These are phyloP conservation scores for Triticum urartu DNA, from an alignment of 176 grass and related monocot species.

Conservation along the genomic window DNA sequence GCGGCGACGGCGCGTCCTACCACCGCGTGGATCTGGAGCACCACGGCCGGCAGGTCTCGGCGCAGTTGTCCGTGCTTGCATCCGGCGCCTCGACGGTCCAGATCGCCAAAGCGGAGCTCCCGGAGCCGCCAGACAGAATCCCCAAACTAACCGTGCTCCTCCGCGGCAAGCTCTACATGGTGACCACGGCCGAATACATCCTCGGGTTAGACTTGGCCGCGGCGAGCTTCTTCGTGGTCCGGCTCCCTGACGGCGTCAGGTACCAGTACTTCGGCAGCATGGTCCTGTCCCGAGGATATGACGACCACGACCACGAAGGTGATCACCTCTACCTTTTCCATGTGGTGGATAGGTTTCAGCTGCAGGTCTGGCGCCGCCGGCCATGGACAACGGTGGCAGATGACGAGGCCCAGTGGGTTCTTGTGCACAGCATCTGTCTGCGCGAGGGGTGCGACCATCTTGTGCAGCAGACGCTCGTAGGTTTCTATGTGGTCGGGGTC, in stretches of 20 bases:
- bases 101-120: accelerated
- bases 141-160: not conserved
- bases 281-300: not conserved
- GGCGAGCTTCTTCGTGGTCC: not conserved
- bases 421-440: conserved; percentile 1
- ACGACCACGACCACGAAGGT: not conserved
- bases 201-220: not conserved
- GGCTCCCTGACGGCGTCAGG: not conserved
- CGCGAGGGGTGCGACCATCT: not conserved
- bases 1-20: not conserved
- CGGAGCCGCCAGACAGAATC: not conserved
- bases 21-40: not conserved
- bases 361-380: conserved; percentile 8
- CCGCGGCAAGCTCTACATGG: conserved; percentile 14
- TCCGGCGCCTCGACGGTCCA: not conserved
- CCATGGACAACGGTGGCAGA: not conserved
- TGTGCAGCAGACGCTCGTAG: not conserved
- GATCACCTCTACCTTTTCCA: not conserved
- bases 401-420: not conserved
- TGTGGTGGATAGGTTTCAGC: not conserved
- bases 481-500: not conserved
- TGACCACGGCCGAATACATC: not conserved
- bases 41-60: not conserved
- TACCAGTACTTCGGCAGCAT: not conserved
- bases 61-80: not conserved